Evolutionary conservation across 2,329 filamentous ascomycete genomes (phyloP), one percentile per base, ranked within the genome.

Genomic region (Malbranchea zuffiana): DNA sequence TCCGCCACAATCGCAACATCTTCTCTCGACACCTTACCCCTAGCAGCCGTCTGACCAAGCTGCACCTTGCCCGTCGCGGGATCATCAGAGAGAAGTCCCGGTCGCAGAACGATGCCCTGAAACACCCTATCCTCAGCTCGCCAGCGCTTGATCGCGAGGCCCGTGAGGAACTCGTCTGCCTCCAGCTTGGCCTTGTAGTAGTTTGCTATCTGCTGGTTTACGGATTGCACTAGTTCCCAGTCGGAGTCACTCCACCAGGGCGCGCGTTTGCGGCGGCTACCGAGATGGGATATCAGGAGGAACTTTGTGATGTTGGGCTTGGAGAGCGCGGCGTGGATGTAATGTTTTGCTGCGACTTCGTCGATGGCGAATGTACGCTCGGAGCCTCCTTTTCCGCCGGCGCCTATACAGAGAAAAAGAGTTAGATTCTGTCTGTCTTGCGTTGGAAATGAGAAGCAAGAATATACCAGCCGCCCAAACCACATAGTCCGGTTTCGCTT

Each of bases 101-200:
- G 71, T 27, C 71, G 56, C 32, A 74, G 50, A 39, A 62, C 65
- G 41, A 74, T 71, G 13, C 65, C 65, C 48, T 65, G 61, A 44
- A 72, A 69, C 25, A 12, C 8, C 31, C 34, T 16, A 12, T 26
- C 13, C 3, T 46, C 32, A n/a, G 49, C 42, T 15, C 44, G 42
- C 34, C 53, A 52, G 15, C 59, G 52, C 45, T 50, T 53, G 38
- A 53, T 54, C 6, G 61, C 55, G 23, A 67, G 48, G 3, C 68
- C 63, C 6, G 67, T 67, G 46, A 74, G 55, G 34, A 68, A 68
- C 52, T 74, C 69, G 43, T 74, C 71, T 1, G 71, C 69, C 15
- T 68, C 69, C 18, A 71, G 59, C 47, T 74, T 74, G 12, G 71
- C 71, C 27, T 66, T 59, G 44, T 61, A 66, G 47, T 74, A 74